phyloP scores from a whole-genome alignment of 2,329 filamentous ascomycete species.

The Rhynchosporium secalis region DNA sequence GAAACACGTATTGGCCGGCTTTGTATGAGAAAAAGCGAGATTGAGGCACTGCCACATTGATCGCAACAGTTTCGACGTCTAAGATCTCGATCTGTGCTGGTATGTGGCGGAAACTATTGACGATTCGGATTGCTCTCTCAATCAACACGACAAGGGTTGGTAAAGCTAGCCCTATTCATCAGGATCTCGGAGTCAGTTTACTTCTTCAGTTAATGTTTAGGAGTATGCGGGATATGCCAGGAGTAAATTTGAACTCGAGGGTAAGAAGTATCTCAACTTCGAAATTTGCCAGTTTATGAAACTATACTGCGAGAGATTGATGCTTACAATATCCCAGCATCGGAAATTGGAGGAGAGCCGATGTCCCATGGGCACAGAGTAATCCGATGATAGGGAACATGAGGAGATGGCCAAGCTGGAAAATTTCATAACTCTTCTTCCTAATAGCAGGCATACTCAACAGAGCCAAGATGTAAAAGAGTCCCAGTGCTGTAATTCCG shows the following conservation, averaged over 20 bases:
- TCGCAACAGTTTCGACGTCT: constrained; percentile 53
- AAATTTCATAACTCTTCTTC: constrained; percentile 55
- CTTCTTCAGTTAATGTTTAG: no score
- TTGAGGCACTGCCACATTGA: constrained; percentile 50
- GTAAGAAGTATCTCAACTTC: no score
- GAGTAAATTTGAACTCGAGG: no score
- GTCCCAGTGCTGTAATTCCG: constrained; percentile 49
- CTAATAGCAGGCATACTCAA: constrained; percentile 53
- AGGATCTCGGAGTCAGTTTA: no score
- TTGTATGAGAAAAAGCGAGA: constrained; percentile 43
- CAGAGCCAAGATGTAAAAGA: constrained; percentile 51
- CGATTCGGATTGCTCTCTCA: constrained; percentile 49
- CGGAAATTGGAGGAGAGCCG: constrained; percentile 51
- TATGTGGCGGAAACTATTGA: constrained; percentile 51
- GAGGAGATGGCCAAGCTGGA: constrained; percentile 56
- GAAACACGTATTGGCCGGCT: constrained; percentile 46
- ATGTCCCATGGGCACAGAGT: constrained; percentile 55
- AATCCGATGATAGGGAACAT: constrained; percentile 60
- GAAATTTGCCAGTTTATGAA: no score
- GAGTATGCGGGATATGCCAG: no score
- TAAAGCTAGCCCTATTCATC: constrained; percentile 46
- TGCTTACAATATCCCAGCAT: constrained; percentile 53
- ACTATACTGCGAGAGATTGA: no score
- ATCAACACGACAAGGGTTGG: constrained; percentile 52
- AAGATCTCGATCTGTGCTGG: constrained; percentile 50